Evolutionary conservation across 2,329 filamentous ascomycete genomes (phyloP).

Genomic region (Fusarium vanettenii): DNA sequence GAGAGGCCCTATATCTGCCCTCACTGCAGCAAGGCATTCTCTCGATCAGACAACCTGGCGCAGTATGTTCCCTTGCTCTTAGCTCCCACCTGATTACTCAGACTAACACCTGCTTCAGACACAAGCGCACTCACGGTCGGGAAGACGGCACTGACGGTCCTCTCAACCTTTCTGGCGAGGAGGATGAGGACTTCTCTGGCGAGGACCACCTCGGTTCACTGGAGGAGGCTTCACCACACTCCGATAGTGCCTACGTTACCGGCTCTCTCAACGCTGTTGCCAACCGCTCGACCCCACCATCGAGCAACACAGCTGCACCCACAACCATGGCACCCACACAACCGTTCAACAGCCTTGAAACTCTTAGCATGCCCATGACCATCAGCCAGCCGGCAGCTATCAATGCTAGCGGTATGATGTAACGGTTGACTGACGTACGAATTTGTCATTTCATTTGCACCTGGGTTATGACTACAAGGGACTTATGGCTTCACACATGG

Average conservation of each 20-base stretch:
- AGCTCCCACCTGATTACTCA: constrained; percentile 42
- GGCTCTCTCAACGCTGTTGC: constrained; percentile 61
- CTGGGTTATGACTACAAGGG: constrained; percentile 44
- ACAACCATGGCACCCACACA: constrained; percentile 45
- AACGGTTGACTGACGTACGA: constrained; percentile 42
- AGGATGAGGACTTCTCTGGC: constrained; percentile 84
- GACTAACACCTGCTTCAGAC: constrained; percentile 65
- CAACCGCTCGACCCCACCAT: constrained; percentile 44
- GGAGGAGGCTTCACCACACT: constrained; percentile 81
- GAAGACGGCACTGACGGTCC: constrained; percentile 69
- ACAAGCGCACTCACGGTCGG: constrained; percentile 81
- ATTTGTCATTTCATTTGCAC: constrained; percentile 40
- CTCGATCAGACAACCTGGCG: constrained; percentile 97
- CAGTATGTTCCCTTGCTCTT: constrained; percentile 74
- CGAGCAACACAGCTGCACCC: constrained; percentile 27
- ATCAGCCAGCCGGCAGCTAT: constrained; percentile 66
- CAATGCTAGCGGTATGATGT: constrained; percentile 60
- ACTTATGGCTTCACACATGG: constrained; percentile 42
- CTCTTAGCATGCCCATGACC: constrained; percentile 73
- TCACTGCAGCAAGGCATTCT: constrained; percentile 98
- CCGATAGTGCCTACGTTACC: constrained; percentile 72
- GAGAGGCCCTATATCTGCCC: constrained; percentile 98
- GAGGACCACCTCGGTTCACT: constrained; percentile 86
- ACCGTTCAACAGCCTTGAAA: constrained; percentile 68
- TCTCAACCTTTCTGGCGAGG: constrained; percentile 80